Conservation (phyloP, 805 yeast species). For the Candida sakaeoensis region DNA sequence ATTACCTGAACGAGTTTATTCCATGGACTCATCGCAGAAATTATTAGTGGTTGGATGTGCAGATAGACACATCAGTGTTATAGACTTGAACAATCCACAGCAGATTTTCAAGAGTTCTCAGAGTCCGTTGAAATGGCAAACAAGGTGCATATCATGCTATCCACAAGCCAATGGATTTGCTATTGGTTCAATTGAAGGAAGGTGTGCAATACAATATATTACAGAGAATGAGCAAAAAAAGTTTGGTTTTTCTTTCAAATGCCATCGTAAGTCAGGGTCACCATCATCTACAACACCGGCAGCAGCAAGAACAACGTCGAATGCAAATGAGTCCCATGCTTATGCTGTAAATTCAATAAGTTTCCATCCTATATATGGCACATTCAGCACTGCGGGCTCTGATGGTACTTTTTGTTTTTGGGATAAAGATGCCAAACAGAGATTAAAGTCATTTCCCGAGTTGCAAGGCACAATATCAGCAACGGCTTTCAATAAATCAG, state of each 20-base stretch:
- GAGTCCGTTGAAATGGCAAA: conserved; percentile 88
- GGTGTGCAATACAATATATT: conserved; percentile 91
- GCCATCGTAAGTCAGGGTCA: conserved; percentile 73
- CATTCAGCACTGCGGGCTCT: conserved; percentile 90
- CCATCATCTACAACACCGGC: conserved; percentile 16
- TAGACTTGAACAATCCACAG: conserved; percentile 81
- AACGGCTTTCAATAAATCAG: conserved; percentile 77
- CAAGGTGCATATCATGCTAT: conserved; percentile 76
- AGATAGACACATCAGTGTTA: conserved; percentile 72
- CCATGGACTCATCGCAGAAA: conserved; percentile 80
- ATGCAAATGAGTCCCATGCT: conserved; percentile 52
- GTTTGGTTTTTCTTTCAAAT: conserved; percentile 83
- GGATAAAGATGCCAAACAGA: conserved; percentile 90
- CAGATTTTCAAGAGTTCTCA: conserved; percentile 66
- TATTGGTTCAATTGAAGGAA: conserved; percentile 88
- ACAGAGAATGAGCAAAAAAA: conserved; percentile 74
- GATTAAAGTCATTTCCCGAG: conserved; percentile 76
- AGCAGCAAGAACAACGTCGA: conserved; percentile 22
- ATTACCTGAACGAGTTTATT: conserved; percentile 86
- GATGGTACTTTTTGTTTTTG: conserved; percentile 94
- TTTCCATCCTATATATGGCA: conserved; percentile 88
- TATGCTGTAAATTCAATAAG: conserved; percentile 76
- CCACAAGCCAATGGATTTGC: conserved; percentile 94
- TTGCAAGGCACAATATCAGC: conserved; percentile 68
- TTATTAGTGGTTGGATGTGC: conserved; percentile 92